These are phyloP conservation scores for Lumnitzera littorea DNA, from an alignment of 345 rosid species.

Conservation along the genomic window DNA sequence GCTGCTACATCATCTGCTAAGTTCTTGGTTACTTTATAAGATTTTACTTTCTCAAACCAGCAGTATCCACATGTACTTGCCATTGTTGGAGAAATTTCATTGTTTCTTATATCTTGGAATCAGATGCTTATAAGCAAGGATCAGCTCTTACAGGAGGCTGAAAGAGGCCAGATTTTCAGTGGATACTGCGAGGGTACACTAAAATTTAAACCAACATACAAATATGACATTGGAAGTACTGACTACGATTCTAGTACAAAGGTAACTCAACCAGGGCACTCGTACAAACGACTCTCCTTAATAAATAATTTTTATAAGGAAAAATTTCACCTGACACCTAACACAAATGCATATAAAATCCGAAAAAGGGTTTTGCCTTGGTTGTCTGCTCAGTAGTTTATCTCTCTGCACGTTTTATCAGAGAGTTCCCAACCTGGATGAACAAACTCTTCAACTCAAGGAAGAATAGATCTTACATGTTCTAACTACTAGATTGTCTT, in stretches of 20 bases:
- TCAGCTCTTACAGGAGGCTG: slow-evolving; percentile 69
- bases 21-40: not conserved
- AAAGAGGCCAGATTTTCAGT: slow-evolving; percentile 46
- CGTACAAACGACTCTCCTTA: no score
- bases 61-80: not conserved
- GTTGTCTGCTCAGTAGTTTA: no score
- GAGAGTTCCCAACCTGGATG: no score
- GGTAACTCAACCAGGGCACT: slow-evolving; percentile 10
- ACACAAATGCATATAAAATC: no score
- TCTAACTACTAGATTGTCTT: not conserved
- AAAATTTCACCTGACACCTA: no score
- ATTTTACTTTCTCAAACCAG: not conserved
- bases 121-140: slow-evolving; percentile 56
- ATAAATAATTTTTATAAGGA: no score
- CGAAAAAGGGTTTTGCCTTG: no score
- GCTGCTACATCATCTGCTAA: not conserved
- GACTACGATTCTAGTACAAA: slow-evolving; percentile 61
- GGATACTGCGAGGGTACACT: slow-evolving; percentile 58
- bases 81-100: no score
- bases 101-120: not conserved
- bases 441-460: no score
- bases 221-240: slow-evolving; percentile 51
- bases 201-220: slow-evolving; percentile 61
- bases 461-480: not conserved
- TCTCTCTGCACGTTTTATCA: no score